Percentiles rank a stretch among this genome's conserved stretches.
Conservation (phyloP, 2,329 filamentous ascomycete genomes). For the Bipolaris sorokiniana region DNA sequence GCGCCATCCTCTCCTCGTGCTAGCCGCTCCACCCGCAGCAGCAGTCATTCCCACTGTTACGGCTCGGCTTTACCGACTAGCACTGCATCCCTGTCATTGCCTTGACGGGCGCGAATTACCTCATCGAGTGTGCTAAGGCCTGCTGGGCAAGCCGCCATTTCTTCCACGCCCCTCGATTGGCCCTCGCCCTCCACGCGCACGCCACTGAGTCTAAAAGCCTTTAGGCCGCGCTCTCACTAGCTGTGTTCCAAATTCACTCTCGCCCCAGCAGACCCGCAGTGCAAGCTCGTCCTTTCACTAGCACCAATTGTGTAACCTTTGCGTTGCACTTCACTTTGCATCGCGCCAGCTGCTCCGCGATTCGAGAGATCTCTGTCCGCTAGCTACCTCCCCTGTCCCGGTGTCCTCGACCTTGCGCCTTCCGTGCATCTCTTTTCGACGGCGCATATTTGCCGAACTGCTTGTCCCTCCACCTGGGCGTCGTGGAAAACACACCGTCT, state of each 20-base stretch:
- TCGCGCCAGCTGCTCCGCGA: slow-evolving; percentile 46
- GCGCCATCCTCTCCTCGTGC: slow-evolving; percentile 33
- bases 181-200: slow-evolving; percentile 47
- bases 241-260: slow-evolving; percentile 40
- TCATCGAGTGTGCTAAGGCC: slow-evolving; percentile 46
- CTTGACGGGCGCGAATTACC: slow-evolving; percentile 43
- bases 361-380: slow-evolving; percentile 38
- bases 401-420: slow-evolving; percentile 45
- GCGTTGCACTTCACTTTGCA: slow-evolving; percentile 43
- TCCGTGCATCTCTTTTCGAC: slow-evolving; percentile 47
- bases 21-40: slow-evolving; percentile 37
- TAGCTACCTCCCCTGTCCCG: slow-evolving; percentile 35
- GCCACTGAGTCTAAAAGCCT: slow-evolving; percentile 38
- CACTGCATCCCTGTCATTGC: slow-evolving; percentile 24
- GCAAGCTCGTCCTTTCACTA: slow-evolving; percentile 42
- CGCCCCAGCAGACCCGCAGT: slow-evolving; percentile 30
- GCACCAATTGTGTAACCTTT: slow-evolving; percentile 45
- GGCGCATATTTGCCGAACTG: slow-evolving; percentile 51
- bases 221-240: slow-evolving; percentile 42
- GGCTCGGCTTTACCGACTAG: slow-evolving; percentile 47
- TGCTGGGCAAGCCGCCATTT: slow-evolving; percentile 39
- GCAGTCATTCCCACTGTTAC: slow-evolving; percentile 40
- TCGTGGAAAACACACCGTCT: slow-evolving; percentile 50
- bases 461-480: slow-evolving; percentile 46
- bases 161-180: slow-evolving; percentile 39